phyloP scores from a whole-genome alignment of 805 yeast genomes.

The Nakazawaea ambrosiae region DNA sequence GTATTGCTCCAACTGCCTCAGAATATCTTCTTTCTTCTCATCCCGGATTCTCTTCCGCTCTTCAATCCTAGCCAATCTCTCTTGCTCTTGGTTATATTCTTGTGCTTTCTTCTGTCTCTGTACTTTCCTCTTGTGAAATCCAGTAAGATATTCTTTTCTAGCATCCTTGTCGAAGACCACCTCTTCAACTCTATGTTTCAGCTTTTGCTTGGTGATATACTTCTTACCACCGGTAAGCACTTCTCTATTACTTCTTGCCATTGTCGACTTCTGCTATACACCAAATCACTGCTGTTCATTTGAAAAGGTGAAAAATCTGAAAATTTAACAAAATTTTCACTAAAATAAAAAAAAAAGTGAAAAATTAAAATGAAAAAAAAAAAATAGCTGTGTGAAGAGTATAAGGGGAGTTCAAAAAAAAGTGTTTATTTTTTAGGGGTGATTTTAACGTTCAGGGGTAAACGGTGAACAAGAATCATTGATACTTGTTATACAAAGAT shows the following conservation, averaged over 20 bases:
- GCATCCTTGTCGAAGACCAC: conserved; percentile 77
- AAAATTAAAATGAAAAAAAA: neutral
- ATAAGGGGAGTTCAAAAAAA: too few relatives aligned
- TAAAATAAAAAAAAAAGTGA: neutral
- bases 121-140: conserved; percentile 90
- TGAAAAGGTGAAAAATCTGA: neutral
- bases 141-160: conserved; percentile 81
- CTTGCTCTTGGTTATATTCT: conserved; percentile 70
- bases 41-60: conserved; percentile 68
- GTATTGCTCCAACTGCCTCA: conserved; percentile 54
- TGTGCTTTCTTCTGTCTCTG: conserved; percentile 85
- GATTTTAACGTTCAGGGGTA: too few relatives aligned
- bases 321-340: neutral
- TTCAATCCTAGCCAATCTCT: conserved; percentile 61
- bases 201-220: conserved; percentile 63
- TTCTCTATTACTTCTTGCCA: conserved; percentile 56
- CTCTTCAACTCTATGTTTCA: conserved; percentile 69
- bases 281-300: neutral
- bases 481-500: too few relatives aligned
- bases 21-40: conserved; percentile 61
- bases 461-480: too few relatives aligned
- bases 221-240: conserved; percentile 82
- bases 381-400: too few relatives aligned
- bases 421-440: too few relatives aligned
- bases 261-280: neutral